These are phyloP conservation scores for Kodamaea restingae DNA, from an alignment of 805 yeast species.

Conservation along the genomic window DNA sequence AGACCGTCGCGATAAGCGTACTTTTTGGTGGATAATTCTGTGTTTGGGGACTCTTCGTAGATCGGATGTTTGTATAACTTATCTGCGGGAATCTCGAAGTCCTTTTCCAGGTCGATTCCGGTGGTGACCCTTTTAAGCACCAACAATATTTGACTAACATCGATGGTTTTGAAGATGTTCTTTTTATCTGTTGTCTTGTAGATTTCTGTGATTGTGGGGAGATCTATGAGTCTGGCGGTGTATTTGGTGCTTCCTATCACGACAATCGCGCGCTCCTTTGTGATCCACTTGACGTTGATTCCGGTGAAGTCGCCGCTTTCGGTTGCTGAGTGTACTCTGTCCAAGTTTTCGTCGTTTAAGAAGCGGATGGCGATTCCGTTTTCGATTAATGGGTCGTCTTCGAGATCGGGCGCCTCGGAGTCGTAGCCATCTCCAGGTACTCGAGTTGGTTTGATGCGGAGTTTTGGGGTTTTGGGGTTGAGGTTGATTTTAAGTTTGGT, in stretches of 20 bases:
- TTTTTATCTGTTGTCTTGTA: conserved; percentile 87
- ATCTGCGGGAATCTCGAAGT: conserved; percentile 41
- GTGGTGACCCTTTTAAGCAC: conserved; percentile 48
- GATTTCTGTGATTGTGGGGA: conserved; percentile 84
- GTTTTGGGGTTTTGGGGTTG: conserved; percentile 31
- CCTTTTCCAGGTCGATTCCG: conserved; percentile 38
- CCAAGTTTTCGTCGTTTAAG: conserved; percentile 64
- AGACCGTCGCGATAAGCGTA: conserved; percentile 71
- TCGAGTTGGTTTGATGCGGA: conserved; percentile 56
- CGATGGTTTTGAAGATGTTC: conserved; percentile 82
- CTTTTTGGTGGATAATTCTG: conserved; percentile 43
- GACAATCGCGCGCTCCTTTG: conserved; percentile 73
- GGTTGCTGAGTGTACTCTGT: conserved; percentile 68
- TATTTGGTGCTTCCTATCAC: conserved; percentile 63
- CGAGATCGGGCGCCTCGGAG: conserved; percentile 92
- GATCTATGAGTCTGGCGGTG: conserved; percentile 80
- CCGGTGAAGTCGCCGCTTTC: conserved; percentile 74
- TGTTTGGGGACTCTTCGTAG: conserved; percentile 29
- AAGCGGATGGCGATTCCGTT: conserved; percentile 80
- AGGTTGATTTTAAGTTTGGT: conserved; percentile 23
- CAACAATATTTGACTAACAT: conserved; percentile 78
- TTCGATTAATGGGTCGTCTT: conserved; percentile 89
- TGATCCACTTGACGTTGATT: conserved; percentile 76
- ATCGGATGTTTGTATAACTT: conserved; percentile 35
- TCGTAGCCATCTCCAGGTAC: conserved; percentile 95